Percentiles rank a stretch among this genome's conserved stretches.
phyloP scores from a whole-genome alignment of 2,329 filamentous ascomycete species.

The Huntiella omanensis region DNA sequence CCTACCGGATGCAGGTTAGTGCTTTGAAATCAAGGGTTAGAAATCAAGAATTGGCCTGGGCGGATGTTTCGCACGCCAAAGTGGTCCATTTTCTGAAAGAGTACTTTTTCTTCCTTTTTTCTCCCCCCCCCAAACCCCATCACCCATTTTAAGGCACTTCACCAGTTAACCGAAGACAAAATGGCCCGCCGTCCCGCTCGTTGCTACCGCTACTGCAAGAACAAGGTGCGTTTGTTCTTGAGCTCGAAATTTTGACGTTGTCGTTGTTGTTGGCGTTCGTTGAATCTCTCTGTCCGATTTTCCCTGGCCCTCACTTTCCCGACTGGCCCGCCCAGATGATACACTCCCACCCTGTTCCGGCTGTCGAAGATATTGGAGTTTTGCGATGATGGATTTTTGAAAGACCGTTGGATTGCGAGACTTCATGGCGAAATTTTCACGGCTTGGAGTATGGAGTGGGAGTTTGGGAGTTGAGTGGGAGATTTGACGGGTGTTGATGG shows the following conservation, averaged over 20 bases:
- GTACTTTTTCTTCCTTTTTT: constrained; percentile 12
- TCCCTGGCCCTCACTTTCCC: too few relatives aligned
- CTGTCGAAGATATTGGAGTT: not conserved
- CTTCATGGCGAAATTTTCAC: not conserved
- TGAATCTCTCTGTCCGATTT: too few relatives aligned
- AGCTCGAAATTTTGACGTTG: constrained; percentile 1
- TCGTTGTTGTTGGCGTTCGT: not conserved
- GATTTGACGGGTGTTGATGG: not conserved
- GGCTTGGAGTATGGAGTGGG: too few relatives aligned
- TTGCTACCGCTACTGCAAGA: constrained; percentile 99
- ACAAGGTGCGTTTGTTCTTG: constrained; percentile 58
- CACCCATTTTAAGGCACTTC: constrained; percentile 13
- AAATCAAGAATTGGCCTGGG: constrained; percentile 14
- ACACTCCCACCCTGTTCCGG: not conserved
- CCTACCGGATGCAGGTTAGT: constrained; percentile 13
- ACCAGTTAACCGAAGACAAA: constrained; percentile 37
- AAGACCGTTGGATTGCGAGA: not conserved
- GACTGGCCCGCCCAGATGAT: not conserved
- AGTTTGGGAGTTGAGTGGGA: not conserved
- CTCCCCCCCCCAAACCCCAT: constrained; percentile 17
- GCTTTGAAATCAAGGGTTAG: constrained; percentile 36
- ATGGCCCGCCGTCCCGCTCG: constrained; percentile 99
- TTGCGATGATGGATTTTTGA: not conserved
- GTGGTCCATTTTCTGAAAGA: constrained; percentile 9
- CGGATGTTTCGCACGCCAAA: constrained; percentile 10